A percentile compares a stretch with the other conserved stretches of the same genome.
Evolutionary conservation across 345 rosid species (phyloP).

Genomic region (Dovyalis caffra): DNA sequence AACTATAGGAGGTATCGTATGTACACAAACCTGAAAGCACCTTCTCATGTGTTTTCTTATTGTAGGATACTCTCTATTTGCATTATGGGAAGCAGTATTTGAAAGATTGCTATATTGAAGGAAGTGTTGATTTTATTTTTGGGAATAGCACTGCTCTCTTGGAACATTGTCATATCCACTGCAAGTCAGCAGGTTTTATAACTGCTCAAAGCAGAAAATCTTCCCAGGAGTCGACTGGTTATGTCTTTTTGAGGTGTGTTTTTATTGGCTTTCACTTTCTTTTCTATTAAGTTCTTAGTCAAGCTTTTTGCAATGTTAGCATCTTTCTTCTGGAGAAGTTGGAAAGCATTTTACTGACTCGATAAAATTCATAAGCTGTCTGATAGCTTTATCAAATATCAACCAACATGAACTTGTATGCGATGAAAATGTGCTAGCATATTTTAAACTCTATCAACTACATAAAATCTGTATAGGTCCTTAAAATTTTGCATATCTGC

Average conservation of each 20-base stretch:
- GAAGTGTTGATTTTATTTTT: conserved; percentile 91
- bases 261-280: not conserved
- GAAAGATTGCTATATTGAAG: conserved; percentile 87
- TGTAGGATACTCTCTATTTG: conserved; percentile 89
- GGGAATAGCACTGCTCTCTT: conserved; percentile 92
- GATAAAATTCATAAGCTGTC: not conserved
- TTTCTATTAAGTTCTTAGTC: not conserved
- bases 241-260: conserved; percentile 75
- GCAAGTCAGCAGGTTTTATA: conserved; percentile 80
- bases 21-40: not conserved
- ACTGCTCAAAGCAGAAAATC: conserved; percentile 98
- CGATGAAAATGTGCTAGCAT: not conserved
- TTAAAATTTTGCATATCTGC: not conserved
- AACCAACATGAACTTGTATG: not conserved
- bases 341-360: not conserved
- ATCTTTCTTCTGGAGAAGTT: not conserved
- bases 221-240: conserved; percentile 89
- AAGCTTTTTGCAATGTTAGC: conserved; percentile 1
- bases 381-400: not conserved
- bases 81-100: conserved; percentile 90
- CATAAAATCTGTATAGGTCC: not conserved
- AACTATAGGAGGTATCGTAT: not conserved
- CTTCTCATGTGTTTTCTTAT: conserved; percentile 3
- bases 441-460: not conserved
- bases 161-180: conserved; percentile 96